phyloP scores from a whole-genome alignment of 352 stramenopile species.

The Phytophthora brassicae region DNA sequence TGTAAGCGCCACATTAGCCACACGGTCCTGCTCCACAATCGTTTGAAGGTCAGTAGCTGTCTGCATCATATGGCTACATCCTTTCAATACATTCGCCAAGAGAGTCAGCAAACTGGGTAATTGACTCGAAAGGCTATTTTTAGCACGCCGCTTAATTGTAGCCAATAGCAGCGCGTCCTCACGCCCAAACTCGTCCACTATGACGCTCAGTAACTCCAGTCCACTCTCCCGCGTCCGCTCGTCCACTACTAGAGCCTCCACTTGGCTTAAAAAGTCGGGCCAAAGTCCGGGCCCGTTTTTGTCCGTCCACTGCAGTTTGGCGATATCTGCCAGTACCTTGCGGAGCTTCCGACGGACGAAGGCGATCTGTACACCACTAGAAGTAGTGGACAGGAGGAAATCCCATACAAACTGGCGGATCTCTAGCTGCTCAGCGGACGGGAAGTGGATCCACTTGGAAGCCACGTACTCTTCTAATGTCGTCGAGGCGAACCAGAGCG shows the following conservation, averaged over 20 bases:
- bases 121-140: slow-evolving; percentile 40
- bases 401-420: slow-evolving; percentile 75
- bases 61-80: slow-evolving; percentile 48
- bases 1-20: slow-evolving; percentile 54
- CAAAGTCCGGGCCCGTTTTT: slow-evolving; percentile 20
- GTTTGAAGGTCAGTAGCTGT: slow-evolving; percentile 12
- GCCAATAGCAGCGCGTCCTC: slow-evolving; percentile 63
- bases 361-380: slow-evolving; percentile 27
- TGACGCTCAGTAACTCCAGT: slow-evolving; percentile 57
- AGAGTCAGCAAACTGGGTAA: slow-evolving; percentile 53
- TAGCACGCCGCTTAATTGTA: slow-evolving; percentile 45
- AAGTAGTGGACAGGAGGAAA: slow-evolving; percentile 31
- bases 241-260: slow-evolving; percentile 59
- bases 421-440: slow-evolving; percentile 37
- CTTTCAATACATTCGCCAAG: slow-evolving; percentile 48
- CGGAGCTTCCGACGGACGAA: slow-evolving; percentile 73
- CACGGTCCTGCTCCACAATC: slow-evolving; percentile 38
- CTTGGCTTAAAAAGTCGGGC: slow-evolving; percentile 65
- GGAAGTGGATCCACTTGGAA: slow-evolving; percentile 53
- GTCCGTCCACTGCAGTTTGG: slow-evolving; percentile 52
- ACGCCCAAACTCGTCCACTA: slow-evolving; percentile 74
- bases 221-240: slow-evolving; percentile 43
- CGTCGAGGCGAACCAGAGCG: slow-evolving; percentile 75
- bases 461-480: slow-evolving; percentile 79
- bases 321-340: slow-evolving; percentile 76